Evolutionary conservation across 805 yeast genomes (phyloP).

Genomic region (Metschnikowia arizonensis): DNA sequence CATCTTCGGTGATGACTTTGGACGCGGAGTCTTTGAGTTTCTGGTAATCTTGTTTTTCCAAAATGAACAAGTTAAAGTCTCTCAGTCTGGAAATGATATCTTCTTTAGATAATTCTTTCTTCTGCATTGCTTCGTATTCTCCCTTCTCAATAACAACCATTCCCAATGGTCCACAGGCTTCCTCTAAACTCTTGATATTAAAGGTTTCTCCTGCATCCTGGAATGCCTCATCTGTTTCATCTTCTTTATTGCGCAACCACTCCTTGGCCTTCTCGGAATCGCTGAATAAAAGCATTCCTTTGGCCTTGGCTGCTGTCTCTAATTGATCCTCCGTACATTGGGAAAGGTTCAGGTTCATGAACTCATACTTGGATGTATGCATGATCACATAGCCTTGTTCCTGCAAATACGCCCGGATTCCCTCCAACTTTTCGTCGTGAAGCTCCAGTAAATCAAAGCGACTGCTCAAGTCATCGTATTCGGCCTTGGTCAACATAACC

Average conservation of each 20-base stretch:
- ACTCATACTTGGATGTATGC: constrained; percentile 4
- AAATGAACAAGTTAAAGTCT: constrained; percentile 14
- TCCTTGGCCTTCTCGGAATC: not conserved
- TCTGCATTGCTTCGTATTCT: constrained; percentile 5
- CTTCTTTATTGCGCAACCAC: not conserved
- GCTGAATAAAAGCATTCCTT: not conserved
- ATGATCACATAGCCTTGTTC: constrained; percentile 2
- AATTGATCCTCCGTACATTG: constrained; percentile 3
- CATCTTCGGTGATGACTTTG: constrained; percentile 21
- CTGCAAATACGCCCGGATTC: not conserved
- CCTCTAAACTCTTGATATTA: not conserved
- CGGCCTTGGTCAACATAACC: constrained; percentile 5
- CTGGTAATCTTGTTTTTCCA: constrained; percentile 17
- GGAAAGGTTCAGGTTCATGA: constrained; percentile 2
- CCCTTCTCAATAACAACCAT: constrained; percentile 9
- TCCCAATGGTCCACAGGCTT: not conserved
- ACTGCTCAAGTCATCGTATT: constrained; percentile 3
- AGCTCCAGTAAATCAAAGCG: constrained; percentile 1
- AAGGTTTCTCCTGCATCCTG: constrained; percentile 5
- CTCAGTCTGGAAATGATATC: constrained; percentile 15
- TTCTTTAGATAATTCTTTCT: constrained; percentile 21
- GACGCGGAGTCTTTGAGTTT: constrained; percentile 7
- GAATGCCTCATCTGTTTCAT: not conserved
- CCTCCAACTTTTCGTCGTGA: not conserved
- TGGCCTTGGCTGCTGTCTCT: not conserved